phyloP scores from a whole-genome alignment of 352 stramenopile genomes.

The Globisporangium cederbergense region DNA sequence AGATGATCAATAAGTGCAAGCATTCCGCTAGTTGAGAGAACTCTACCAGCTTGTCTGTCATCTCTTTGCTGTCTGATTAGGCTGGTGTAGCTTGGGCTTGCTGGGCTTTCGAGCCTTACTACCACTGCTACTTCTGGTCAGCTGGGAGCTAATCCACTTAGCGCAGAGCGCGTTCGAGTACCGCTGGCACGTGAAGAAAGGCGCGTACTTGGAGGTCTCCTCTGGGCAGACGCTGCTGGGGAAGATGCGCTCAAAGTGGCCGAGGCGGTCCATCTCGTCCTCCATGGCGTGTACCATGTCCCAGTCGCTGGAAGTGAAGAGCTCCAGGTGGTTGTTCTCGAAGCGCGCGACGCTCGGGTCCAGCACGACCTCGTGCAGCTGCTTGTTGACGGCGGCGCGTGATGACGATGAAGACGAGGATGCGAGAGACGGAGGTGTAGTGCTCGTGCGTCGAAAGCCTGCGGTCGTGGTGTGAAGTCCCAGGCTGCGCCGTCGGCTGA shows the following conservation, averaged over 20 bases:
- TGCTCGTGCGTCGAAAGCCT: conserved; percentile 21
- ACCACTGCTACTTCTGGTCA: neutral
- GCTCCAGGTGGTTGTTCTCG: conserved; percentile 43
- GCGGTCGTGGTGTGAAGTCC: neutral
- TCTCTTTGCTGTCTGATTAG: neutral
- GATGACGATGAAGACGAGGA: neutral
- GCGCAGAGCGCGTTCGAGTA: conserved; percentile 58
- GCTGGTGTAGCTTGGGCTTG: neutral
- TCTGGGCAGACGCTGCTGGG: conserved; percentile 18
- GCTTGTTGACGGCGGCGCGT: conserved; percentile 27
- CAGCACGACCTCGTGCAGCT: conserved; percentile 57
- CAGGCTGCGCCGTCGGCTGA: neutral
- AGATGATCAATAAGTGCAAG: neutral
- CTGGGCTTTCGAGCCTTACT: neutral
- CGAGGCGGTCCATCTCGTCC: conserved; percentile 63
- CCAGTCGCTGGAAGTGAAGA: conserved; percentile 58
- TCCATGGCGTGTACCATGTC: conserved; percentile 61
- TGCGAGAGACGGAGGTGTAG: conserved; percentile 4
- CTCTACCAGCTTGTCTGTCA: neutral
- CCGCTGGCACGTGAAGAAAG: conserved; percentile 57
- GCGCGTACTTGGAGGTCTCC: conserved; percentile 26
- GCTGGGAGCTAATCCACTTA: conserved; percentile 57
- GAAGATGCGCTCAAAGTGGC: conserved; percentile 75
- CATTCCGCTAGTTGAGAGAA: neutral
- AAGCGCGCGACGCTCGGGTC: conserved; percentile 39